Evolutionary conservation across 2,329 filamentous ascomycete species (phyloP), one percentile per base, ranked within the genome.

Genomic region (Verticillium alfalfae): DNA sequence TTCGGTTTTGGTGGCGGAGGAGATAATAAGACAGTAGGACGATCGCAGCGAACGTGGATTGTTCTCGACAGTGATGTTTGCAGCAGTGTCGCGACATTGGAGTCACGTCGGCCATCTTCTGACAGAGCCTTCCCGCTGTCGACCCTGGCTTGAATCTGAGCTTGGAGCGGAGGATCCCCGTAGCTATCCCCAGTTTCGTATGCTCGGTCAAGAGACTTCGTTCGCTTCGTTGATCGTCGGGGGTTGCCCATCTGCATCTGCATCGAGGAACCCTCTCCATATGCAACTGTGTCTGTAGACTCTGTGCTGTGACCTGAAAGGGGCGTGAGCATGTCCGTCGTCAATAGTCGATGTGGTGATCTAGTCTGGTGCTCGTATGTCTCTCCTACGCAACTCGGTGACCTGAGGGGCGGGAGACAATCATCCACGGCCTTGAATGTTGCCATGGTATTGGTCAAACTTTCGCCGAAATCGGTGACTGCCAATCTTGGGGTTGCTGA

Each of bases 201-300:
- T 22, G 71, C 70, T 57, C 75, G 69, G 56, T 78, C 77, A 2
- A 79, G 68, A 10, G 78, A 80, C 56, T 71, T 74, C 38, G 73
- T 70, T 62, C 74, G 69, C 26, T 69, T 67, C 9, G 76, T 57
- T 7, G 67, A 67, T 5, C 65, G 65, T 16, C 62, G 26, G 3
- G 26, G 4, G 26, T 31, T 31, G 26, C 66, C 3, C 66, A 64
- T 13, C 67, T 63, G 67, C 68, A 78, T 69, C 41, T 78, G 73
- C 9, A 79, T 61, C 13, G 79, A 61, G 2, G 76, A 73, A 6
- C 77, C 76, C 60, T 79, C 73, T 3, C 76, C 77, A 56, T 75
- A 76, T 45, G 76, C 68, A 59, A 78, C 71, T 22, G 72, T 71
- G 57, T 77, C 77, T 39, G 71, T 65, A 55, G 75, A 69, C 41